Evolutionary conservation across 2,329 filamentous ascomycete species (phyloP).

Genomic region (Coniella vitis): DNA sequence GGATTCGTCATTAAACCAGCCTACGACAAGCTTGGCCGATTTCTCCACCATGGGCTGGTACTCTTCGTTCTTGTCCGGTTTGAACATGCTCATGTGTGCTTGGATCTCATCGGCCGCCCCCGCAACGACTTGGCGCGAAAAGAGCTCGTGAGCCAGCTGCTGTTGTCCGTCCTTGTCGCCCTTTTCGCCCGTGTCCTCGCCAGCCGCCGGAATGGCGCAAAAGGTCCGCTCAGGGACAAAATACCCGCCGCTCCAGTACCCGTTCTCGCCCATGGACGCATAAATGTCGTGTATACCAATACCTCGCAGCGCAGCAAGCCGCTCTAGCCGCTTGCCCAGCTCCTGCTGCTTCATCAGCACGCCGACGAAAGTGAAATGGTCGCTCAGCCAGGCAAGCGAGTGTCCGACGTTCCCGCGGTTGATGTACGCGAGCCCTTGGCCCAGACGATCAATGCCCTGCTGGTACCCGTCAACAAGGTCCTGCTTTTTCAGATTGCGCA

Average conservation of each 20-base stretch:
- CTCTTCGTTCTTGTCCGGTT: constrained; percentile 51
- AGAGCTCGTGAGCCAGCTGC: constrained; percentile 33
- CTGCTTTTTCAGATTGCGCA: constrained; percentile 41
- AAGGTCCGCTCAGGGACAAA: constrained; percentile 69
- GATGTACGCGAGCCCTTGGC: constrained; percentile 49
- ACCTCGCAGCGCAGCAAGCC: constrained; percentile 52
- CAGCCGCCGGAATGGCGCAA: constrained; percentile 54
- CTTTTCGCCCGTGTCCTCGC: too few relatives aligned
- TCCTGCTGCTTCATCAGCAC: constrained; percentile 69
- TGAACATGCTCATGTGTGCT: constrained; percentile 65
- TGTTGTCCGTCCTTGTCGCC: constrained; percentile 24
- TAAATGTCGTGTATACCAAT: constrained; percentile 72
- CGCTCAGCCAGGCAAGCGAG: constrained; percentile 71
- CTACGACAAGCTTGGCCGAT: constrained; percentile 48
- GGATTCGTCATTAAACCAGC: constrained; percentile 47
- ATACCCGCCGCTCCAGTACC: constrained; percentile 53
- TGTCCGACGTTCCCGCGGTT: constrained; percentile 54
- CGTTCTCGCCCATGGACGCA: constrained; percentile 66
- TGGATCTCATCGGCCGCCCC: constrained; percentile 62
- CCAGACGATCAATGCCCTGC: constrained; percentile 40
- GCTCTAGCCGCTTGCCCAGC: constrained; percentile 58
- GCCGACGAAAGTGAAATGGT: constrained; percentile 81
- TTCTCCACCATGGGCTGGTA: constrained; percentile 58
- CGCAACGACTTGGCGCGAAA: constrained; percentile 54
- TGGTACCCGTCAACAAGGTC: constrained; percentile 42